Evolutionary conservation across 192 early-diverging fungal genomes (phyloP).

Genomic region (Spinellus fusiger): DNA sequence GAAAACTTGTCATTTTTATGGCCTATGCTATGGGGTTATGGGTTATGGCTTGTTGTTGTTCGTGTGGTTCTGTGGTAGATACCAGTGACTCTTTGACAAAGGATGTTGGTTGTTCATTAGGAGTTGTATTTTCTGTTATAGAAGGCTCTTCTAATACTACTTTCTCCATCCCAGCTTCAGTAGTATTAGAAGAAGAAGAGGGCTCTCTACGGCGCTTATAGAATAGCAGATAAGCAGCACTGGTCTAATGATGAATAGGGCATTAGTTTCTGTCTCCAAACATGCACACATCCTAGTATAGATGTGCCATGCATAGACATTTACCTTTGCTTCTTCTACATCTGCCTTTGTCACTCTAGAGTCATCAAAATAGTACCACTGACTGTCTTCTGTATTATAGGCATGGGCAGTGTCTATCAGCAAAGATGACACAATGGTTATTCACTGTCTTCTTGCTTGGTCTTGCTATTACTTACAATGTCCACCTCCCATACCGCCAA

Average conservation of each 20-base stretch:
- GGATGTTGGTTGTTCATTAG: too few relatives aligned
- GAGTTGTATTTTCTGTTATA: too few relatives aligned
- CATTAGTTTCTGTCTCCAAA: background rate
- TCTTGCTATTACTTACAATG: conserved; percentile 45
- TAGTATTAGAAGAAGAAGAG: too few relatives aligned
- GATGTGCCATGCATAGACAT: background rate
- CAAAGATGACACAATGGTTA: background rate
- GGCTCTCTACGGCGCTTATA: conserved; percentile 50
- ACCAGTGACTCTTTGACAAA: too few relatives aligned
- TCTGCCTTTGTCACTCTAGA: conserved; percentile 47
- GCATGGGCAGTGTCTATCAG: conserved; percentile 70
- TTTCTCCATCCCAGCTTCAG: too few relatives aligned
- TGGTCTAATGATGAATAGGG: conserved; percentile 32
- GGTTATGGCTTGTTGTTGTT: too few relatives aligned
- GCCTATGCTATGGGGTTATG: too few relatives aligned
- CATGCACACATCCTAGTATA: background rate
- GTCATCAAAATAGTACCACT: conserved; percentile 85
- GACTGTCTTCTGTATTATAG: conserved; percentile 51
- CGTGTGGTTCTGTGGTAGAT: too few relatives aligned
- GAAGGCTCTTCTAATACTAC: too few relatives aligned
- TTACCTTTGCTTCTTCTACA: conserved; percentile 26
- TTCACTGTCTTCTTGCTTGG: background rate
- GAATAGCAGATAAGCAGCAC: conserved; percentile 58
- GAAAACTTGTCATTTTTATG: background rate
- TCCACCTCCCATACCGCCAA: conserved; percentile 76